phyloP scores from a whole-genome alignment of 371 early-diverging fungal genomes.

The Lichtheimia ramosa region DNA sequence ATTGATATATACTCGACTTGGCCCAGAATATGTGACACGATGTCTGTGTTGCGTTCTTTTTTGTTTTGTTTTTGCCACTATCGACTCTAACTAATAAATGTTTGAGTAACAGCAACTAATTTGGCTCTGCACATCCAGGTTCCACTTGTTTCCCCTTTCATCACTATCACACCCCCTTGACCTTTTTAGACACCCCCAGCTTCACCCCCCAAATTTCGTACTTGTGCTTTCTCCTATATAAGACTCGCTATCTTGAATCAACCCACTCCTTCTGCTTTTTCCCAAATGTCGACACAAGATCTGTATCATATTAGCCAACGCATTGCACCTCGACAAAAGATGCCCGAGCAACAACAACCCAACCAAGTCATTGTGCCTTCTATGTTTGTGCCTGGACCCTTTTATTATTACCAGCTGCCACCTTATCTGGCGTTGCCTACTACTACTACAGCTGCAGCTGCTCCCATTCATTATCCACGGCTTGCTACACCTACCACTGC shows the following conservation, averaged over 20 bases:
- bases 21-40: constrained; percentile 1
- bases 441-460: background rate
- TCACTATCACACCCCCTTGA: background rate
- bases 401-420: constrained; percentile 3
- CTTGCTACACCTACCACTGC: background rate
- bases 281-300: constrained; percentile 2
- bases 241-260: background rate
- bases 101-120: constrained; percentile 4
- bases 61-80: background rate
- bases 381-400: constrained; percentile 13
- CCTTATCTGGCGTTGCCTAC: constrained; percentile 2
- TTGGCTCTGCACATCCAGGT: constrained; percentile 2
- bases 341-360: constrained; percentile 3
- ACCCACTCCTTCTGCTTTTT: constrained; percentile 3
- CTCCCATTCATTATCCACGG: background rate
- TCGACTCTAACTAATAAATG: constrained; percentile 2
- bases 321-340: constrained; percentile 11
- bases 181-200: background rate
- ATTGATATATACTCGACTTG: background rate
- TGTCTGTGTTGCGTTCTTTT: background rate
- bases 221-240: constrained; percentile 1
- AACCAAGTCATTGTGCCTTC: constrained; percentile 16
- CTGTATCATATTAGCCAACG: constrained; percentile 7
- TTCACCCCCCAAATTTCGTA: background rate
- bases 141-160: background rate